Base-by-base conservation (phyloP, 169 alveolate genomes). In the Plasmodium vivax region DNA sequence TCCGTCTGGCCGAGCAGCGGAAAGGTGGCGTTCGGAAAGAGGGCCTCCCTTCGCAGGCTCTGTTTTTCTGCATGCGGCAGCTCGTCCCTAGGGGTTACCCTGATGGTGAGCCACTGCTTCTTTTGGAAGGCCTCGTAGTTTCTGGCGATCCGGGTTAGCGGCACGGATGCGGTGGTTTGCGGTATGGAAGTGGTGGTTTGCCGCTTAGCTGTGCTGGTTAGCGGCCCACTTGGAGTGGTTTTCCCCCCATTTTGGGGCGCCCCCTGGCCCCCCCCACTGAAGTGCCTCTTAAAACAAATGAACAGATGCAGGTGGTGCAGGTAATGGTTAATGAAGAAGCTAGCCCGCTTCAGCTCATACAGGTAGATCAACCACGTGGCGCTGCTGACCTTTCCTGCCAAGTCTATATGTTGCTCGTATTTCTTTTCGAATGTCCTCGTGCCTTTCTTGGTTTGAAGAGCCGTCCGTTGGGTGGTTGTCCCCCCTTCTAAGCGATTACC, bases 351-450 rank as follows among this genome's bases (percentile, higher is more conserved):
- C 30, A 98, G 93, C 94, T 98, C 99, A 58, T 97, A 98, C 36
- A 96, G 93, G 84, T 97, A 98, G 3, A 98, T 98, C 56, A 98
- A 94, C 99, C 99, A 98, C 8, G 99, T 98, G 10, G 98, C 99
- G 72, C 97, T 96, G 56, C 98, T 97, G 14, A 97, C 97, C 36
- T 96, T 95, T 23, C 98, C 97, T 43, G 98, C 98, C 90, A 98
- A 92, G 58, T 98, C 97, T n/a, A 96, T 94, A 62, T 93, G 93
- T 5, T 77, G 73, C 30, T 95, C 95, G 47, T 93, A 56, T 12
- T 83, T 91, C 74, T 47, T 84, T 79, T 96, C 95, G 19, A 72
- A 68, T 30, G 47, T 95, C 81, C 92, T 45, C 71, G 23, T 74
- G 77, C 7, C 8, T 68, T 19, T 68, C 38, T 23, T 68, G 0